Evolutionary conservation across 352 stramenopile species (phyloP), one percentile per base, ranked within the genome.

Genomic region (Phytopythium oedochilum): DNA sequence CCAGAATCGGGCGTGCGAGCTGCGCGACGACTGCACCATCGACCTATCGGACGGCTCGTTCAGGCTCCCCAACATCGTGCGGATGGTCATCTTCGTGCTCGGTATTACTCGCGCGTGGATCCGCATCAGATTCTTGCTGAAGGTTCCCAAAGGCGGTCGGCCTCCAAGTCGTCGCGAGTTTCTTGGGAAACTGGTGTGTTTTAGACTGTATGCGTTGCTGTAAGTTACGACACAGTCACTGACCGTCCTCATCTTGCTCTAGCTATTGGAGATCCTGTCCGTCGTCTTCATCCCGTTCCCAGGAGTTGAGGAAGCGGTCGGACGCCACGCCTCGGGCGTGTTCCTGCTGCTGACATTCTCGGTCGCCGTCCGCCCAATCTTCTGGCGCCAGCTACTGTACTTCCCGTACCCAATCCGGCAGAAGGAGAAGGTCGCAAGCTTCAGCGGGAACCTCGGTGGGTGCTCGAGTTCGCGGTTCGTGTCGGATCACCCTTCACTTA

Each of bases 351-450:
- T 89, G 8, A 86, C 70, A 23, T 55, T 73, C 10, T 61, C 70
- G 8, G 65, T 78, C 4, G 49, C 70, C 15, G 29, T 83, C 14
- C 76, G 76, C 2, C 62, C 68, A 9, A 72, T 71, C 34, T 79
- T 73, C 55, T 88, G 76, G 79, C 61, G 65, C 0, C 70, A 85
- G 25, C 63, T 82, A 46, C 51, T 86, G 15, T 89, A 80, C 43
- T 86, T 75, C 25, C 79, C 79, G 26, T 88, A 86, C 28, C 79
- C 79, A n/a, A 85, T 89, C 52, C 68, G 70, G 9, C 72, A 84
- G 44, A 84, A 88, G 47, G 70, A 69, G 29, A 89, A 88, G 49
- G 73, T 89, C 20, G 50, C 68, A 18, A 83, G 63, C 32, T 86
- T 88, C 49, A 79, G 68, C n/a, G 68, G 60, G 11, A 85, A 83